Conservation (phyloP, 2,329 filamentous ascomycete species). For the Aaosphaeria arxii region DNA sequence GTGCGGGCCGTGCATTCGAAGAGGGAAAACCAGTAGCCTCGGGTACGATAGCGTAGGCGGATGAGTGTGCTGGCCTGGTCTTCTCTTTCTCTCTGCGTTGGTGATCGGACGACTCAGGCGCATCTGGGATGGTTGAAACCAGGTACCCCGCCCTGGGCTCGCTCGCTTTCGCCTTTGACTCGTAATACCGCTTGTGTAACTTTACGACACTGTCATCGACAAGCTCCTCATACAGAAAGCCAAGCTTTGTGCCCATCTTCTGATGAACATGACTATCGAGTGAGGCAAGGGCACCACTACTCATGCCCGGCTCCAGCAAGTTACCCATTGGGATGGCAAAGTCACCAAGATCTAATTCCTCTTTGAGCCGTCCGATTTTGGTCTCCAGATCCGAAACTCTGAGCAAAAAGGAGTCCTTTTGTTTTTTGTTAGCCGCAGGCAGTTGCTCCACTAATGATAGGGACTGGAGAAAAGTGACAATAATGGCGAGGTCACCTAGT, state of each 20-base stretch:
- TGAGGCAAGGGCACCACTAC: conserved; percentile 30
- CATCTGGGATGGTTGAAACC: conserved; percentile 2
- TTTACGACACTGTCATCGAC: conserved; percentile 38
- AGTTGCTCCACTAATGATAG: conserved; percentile 33
- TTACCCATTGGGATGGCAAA: conserved; percentile 44
- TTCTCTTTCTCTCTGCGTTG: no score
- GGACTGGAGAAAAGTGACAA: conserved; percentile 41
- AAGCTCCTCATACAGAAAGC: conserved; percentile 45
- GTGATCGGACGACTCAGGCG: no score
- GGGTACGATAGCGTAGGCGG: conserved; percentile 27
- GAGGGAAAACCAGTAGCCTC: neutral
- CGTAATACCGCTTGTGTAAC: conserved; percentile 26
- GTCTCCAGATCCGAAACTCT: conserved; percentile 31
- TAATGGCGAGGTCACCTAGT: conserved; percentile 38
- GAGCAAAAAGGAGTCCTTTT: conserved; percentile 38
- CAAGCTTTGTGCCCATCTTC: conserved; percentile 41
- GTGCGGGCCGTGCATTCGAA: neutral
- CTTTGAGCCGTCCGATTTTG: conserved; percentile 41
- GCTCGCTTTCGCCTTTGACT: conserved; percentile 7
- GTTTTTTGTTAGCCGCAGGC: conserved; percentile 39
- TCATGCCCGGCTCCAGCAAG: conserved; percentile 41
- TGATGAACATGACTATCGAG: conserved; percentile 40
- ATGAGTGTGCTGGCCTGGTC: no score
- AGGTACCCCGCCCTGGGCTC: conserved; percentile 16
- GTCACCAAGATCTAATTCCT: conserved; percentile 38